Evolutionary conservation across 805 yeast genomes (phyloP).

Genomic region (Nakazawaea wickerhamii): DNA sequence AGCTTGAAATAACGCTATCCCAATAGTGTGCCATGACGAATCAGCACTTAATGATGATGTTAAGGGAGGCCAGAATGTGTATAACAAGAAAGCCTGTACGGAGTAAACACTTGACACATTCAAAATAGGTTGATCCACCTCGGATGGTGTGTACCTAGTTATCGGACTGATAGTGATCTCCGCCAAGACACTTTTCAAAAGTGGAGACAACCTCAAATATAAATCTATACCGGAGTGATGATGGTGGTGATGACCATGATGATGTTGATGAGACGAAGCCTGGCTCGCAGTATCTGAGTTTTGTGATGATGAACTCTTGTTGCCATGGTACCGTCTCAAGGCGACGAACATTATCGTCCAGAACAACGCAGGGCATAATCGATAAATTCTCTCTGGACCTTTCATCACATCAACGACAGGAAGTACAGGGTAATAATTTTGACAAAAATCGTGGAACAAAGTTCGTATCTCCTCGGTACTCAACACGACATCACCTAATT

Average conservation of each 20-base stretch:
- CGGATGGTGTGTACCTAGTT: conserved; percentile 74
- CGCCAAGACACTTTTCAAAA: conserved; percentile 71
- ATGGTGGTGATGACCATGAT: too few species aligned
- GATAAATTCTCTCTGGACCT: conserved; percentile 79
- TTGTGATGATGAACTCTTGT: conserved; percentile 19
- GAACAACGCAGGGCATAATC: conserved; percentile 80
- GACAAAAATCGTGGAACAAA: conserved; percentile 64
- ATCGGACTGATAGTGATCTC: conserved; percentile 90
- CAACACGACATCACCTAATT: conserved; percentile 63
- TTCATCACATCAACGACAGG: conserved; percentile 80
- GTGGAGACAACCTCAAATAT: conserved; percentile 59
- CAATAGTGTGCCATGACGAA: conserved; percentile 92
- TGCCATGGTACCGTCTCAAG: conserved; percentile 47
- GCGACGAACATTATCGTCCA: conserved; percentile 93
- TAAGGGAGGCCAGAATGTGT: conserved; percentile 94
- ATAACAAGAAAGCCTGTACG: conserved; percentile 85
- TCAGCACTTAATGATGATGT: conserved; percentile 94
- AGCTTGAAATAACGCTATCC: conserved; percentile 90
- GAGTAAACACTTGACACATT: conserved; percentile 90
- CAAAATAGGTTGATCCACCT: conserved; percentile 72
- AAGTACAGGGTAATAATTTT: conserved; percentile 75
- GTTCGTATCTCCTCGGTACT: conserved; percentile 54
- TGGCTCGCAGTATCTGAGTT: conserved; percentile 24
- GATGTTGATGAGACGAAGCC: conserved; percentile 15
- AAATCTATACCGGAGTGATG: conserved; percentile 29